phyloP scores from a whole-genome alignment of 2,329 filamentous ascomycete species.

The Podosphaera fusca region DNA sequence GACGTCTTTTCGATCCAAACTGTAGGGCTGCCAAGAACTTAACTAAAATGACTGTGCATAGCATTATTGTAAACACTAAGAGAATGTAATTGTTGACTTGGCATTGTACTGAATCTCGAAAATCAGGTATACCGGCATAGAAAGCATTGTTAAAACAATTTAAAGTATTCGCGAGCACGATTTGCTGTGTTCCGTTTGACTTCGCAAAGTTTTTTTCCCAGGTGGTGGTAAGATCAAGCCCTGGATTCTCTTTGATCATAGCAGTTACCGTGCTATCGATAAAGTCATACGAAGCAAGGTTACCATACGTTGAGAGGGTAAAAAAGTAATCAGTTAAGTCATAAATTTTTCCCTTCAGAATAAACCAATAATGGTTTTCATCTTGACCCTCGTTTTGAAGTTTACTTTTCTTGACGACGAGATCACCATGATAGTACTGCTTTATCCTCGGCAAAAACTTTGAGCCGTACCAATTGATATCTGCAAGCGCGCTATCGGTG shows the following conservation, averaged over 20 bases:
- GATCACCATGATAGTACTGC: constrained; percentile 65
- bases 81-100: constrained; percentile 81
- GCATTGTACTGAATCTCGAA: constrained; percentile 53
- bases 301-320: constrained; percentile 36
- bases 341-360: constrained; percentile 54
- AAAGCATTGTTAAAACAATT: constrained; percentile 69
- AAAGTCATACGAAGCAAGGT: constrained; percentile 37
- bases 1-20: constrained; percentile 75
- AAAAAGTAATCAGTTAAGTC: constrained; percentile 85
- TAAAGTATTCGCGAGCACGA: constrained; percentile 38
- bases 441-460: constrained; percentile 58
- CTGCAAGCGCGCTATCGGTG: constrained; percentile 30
- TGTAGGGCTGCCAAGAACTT: constrained; percentile 90
- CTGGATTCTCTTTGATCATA: constrained; percentile 51
- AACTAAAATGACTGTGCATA: constrained; percentile 55
- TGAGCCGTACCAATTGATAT: constrained; percentile 53
- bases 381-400: constrained; percentile 44
- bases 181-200: constrained; percentile 26
- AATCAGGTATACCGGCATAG: constrained; percentile 65
- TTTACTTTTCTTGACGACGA: constrained; percentile 43
- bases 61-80: constrained; percentile 62
- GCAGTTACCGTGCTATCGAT: constrained; percentile 44
- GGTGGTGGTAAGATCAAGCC: constrained; percentile 48
- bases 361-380: constrained; percentile 53
- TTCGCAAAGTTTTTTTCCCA: constrained; percentile 33